These are phyloP conservation scores for Rhododendron molle DNA, from an alignment of 148 eudicot genomes.

Conservation along the genomic window DNA sequence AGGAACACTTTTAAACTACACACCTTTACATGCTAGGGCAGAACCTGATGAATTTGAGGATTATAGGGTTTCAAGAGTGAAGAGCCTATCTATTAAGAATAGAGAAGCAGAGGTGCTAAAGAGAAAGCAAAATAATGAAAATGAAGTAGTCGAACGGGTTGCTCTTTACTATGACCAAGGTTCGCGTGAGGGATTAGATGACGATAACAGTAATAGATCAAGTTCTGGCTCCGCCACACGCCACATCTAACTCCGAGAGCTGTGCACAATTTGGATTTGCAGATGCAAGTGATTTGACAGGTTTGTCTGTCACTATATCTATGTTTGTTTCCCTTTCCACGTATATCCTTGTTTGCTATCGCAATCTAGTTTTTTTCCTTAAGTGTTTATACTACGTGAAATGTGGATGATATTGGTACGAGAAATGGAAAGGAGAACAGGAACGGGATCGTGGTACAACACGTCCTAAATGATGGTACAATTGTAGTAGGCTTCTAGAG, in stretches of 20 bases:
- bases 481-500: not conserved
- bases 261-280: conserved; percentile 73
- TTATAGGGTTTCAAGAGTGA: conserved; percentile 46
- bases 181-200: conserved; percentile 49
- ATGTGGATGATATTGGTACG: not conserved
- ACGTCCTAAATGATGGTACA: too few relatives aligned
- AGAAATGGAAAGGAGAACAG: too few relatives aligned
- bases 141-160: conserved; percentile 22
- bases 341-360: not conserved
- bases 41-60: conserved; percentile 73
- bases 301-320: conserved; percentile 29
- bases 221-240: conserved; percentile 98
- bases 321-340: not conserved
- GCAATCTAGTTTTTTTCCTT: too few relatives aligned
- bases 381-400: too few relatives aligned
- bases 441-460: too few relatives aligned
- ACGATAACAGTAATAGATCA: conserved; percentile 87
- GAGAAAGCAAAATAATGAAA: conserved; percentile 59
- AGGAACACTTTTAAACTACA: conserved; percentile 65
- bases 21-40: conserved; percentile 81
- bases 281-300: conserved; percentile 90
- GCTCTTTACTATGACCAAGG: conserved; percentile 38
- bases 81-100: conserved; percentile 54
- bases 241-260: conserved; percentile 83
- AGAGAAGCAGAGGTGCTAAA: conserved; percentile 59